phyloP scores from a whole-genome alignment of 768 basidiomycete genomes.

The Mycena floridula region DNA sequence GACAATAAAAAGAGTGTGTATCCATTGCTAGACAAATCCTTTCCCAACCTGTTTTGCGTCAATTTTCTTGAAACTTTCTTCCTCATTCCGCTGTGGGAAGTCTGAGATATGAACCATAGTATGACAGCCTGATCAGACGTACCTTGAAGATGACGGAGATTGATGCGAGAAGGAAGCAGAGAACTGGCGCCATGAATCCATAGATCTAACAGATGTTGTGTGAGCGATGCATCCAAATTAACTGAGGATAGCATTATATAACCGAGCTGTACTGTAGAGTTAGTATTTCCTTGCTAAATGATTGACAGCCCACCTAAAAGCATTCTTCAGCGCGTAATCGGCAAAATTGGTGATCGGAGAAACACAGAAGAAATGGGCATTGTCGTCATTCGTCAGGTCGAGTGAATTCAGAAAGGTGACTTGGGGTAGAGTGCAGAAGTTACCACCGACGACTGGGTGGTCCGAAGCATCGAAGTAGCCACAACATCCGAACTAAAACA shows the following conservation, averaged over 20 bases:
- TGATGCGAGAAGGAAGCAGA: slow-evolving; percentile 71
- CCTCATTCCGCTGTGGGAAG: slow-evolving; percentile 58
- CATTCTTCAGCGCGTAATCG: slow-evolving; percentile 69
- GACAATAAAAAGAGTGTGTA: too few relatives aligned
- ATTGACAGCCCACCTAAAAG: too few relatives aligned
- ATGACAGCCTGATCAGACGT: slow-evolving; percentile 7
- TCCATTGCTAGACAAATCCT: slow-evolving; percentile 86
- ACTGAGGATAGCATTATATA: slow-evolving; percentile 43
- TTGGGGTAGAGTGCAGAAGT: slow-evolving; percentile 44
- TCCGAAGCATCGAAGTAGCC: slow-evolving; percentile 76
- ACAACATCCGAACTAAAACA: slow-evolving; percentile 67
- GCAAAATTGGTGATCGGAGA: slow-evolving; percentile 58
- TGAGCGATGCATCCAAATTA: neutral
- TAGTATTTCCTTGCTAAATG: too few relatives aligned
- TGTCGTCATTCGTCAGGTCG: slow-evolving; percentile 29
- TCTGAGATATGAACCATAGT: slow-evolving; percentile 4
- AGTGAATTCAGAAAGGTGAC: slow-evolving; percentile 32
- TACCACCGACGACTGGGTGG: slow-evolving; percentile 50
- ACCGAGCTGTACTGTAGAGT: too few relatives aligned
- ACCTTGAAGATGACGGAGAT: slow-evolving; percentile 85
- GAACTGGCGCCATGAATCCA: slow-evolving; percentile 78
- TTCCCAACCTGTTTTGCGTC: slow-evolving; percentile 83
- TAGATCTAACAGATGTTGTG: slow-evolving; percentile 44
- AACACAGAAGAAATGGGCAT: slow-evolving; percentile 57
- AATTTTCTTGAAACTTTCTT: slow-evolving; percentile 83